Conservation (phyloP, 1,284 basidiomycete genomes). For the Erythrobasidium hasegawianum region DNA sequence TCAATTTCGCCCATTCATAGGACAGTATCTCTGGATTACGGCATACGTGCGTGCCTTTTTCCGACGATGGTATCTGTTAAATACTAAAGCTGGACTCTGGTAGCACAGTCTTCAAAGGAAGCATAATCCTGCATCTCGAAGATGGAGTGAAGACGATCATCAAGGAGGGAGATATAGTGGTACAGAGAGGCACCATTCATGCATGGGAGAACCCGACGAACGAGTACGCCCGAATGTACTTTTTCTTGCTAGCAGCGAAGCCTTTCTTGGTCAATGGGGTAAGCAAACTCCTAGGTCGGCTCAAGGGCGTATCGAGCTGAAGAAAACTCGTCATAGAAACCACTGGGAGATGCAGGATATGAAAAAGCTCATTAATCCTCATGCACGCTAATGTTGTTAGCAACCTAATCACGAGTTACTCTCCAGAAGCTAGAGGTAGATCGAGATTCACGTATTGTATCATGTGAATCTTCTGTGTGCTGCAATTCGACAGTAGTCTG, state of each 20-base stretch:
- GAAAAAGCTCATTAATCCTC: too few relatives aligned
- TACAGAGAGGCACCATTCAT: constrained; percentile 12
- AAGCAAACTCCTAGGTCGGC: too few relatives aligned
- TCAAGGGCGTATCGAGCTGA: too few relatives aligned
- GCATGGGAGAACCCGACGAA: constrained; percentile 24
- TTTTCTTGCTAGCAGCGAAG: constrained; percentile 20
- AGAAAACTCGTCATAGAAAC: too few relatives aligned
- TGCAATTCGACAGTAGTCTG: too few relatives aligned
- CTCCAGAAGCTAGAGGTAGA: too few relatives aligned
- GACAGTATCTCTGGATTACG: constrained; percentile 18
- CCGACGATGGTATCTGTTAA: neutral
- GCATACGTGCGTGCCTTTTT: neutral
- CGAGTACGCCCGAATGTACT: constrained; percentile 27
- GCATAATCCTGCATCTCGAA: constrained; percentile 25
- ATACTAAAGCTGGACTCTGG: neutral
- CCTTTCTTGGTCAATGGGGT: constrained; percentile 16
- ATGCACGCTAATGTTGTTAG: too few relatives aligned
- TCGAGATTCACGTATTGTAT: too few relatives aligned
- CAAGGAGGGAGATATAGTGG: constrained; percentile 10
- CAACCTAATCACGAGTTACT: too few relatives aligned
- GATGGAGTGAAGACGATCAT: constrained; percentile 18
- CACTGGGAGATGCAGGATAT: too few relatives aligned
- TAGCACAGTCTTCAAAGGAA: neutral
- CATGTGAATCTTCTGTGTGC: too few relatives aligned
- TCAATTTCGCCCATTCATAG: constrained; percentile 23